These are phyloP conservation scores for Fusarium tanahbumbuense DNA, from an alignment of 2,329 filamentous ascomycete species.

Conservation along the genomic window DNA sequence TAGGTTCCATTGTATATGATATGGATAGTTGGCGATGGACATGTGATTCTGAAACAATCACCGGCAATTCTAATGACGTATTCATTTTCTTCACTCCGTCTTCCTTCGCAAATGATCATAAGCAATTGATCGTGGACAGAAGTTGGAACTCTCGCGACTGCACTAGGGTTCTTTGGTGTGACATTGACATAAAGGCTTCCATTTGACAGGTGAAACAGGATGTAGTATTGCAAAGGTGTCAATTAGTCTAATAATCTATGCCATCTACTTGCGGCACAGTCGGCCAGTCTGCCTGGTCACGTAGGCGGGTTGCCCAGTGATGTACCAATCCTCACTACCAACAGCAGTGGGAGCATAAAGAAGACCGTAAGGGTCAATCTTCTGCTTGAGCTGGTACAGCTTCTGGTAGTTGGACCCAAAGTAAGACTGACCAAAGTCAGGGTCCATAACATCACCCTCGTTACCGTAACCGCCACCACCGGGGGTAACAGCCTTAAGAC, in stretches of 20 bases:
- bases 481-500: slow-evolving; percentile 41
- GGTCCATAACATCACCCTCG: slow-evolving; percentile 53
- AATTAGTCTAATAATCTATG: background rate
- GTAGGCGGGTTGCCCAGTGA: slow-evolving; percentile 24
- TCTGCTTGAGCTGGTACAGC: slow-evolving; percentile 51
- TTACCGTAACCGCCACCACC: slow-evolving; percentile 46
- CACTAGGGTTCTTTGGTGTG: background rate
- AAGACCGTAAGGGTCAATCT: slow-evolving; percentile 51
- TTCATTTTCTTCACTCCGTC: rapidly evolving
- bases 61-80: background rate
- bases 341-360: slow-evolving; percentile 54
- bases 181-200: background rate
- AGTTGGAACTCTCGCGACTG: rapidly evolving
- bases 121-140: background rate
- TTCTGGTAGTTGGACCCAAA: slow-evolving; percentile 52
- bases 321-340: slow-evolving; percentile 53
- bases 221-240: background rate
- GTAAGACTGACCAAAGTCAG: slow-evolving; percentile 52
- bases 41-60: background rate
- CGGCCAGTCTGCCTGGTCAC: slow-evolving; percentile 36
- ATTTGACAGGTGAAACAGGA: rapidly evolving
- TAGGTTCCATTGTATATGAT: rapidly evolving
- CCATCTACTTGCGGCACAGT: slow-evolving; percentile 27
- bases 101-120: background rate
- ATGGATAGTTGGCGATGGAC: background rate